Conservation (phyloP, 2,329 filamentous ascomycete species). For the Fusarium oxysporum region DNA sequence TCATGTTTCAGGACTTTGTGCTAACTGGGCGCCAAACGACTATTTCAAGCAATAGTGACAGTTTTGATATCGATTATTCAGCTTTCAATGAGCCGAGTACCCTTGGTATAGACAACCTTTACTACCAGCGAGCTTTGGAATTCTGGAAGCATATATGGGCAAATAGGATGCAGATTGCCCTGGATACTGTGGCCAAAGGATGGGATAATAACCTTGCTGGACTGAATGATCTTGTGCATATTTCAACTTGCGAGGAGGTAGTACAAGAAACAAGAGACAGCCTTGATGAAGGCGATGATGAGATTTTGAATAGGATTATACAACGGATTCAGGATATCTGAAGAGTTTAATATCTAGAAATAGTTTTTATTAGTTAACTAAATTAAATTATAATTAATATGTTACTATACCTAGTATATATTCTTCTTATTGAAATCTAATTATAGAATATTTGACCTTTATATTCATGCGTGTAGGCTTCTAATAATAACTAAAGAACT, state of each 20-base stretch:
- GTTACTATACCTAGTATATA: no score
- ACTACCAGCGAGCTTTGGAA: fast-evolving
- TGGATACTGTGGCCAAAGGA: background rate
- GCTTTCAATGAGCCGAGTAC: fast-evolving
- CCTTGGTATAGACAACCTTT: fast-evolving
- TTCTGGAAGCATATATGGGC: background rate
- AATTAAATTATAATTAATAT: no score
- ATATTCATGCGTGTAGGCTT: no score
- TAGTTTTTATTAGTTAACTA: no score
- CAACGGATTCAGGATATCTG: background rate
- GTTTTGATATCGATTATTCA: background rate
- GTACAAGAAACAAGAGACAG: fast-evolving
- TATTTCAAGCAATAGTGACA: fast-evolving
- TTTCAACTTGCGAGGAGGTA: background rate
- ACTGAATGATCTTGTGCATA: fast-evolving
- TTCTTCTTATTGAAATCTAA: no score
- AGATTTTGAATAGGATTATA: fast-evolving
- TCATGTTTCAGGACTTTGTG: background rate
- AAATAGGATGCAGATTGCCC: fast-evolving
- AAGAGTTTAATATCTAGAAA: background rate
- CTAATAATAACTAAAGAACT: no score
- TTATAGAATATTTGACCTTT: no score
- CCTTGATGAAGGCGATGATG: fast-evolving
- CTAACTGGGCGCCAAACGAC: fast-evolving
- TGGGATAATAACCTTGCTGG: fast-evolving